phyloP scores from a whole-genome alignment of 2,329 filamentous ascomycete genomes.

The Exophiala dermatitidis region DNA sequence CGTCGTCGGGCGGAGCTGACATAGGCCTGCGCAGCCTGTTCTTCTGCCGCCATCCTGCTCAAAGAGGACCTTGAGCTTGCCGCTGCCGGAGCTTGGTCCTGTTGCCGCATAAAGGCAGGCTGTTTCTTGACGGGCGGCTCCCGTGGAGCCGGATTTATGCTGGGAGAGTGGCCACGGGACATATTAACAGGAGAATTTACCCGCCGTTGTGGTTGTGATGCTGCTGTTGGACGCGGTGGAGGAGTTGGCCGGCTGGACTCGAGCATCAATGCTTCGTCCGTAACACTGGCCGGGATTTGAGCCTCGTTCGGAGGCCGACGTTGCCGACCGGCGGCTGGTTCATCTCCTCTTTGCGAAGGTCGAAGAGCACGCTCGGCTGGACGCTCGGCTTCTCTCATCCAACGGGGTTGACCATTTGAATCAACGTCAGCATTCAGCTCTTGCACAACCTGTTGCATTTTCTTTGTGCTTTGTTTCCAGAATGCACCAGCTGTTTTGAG shows the following conservation, averaged over 20 bases:
- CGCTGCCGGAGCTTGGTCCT: slow-evolving; percentile 36
- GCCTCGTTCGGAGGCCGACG: slow-evolving; percentile 12
- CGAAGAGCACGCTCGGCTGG: slow-evolving; percentile 25
- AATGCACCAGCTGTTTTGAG: slow-evolving; percentile 91
- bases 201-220: slow-evolving; percentile 17
- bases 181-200: slow-evolving; percentile 18
- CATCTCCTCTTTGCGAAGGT: slow-evolving; percentile 17
- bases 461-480: slow-evolving; percentile 92
- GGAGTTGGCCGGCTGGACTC: slow-evolving; percentile 59
- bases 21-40: slow-evolving; percentile 75
- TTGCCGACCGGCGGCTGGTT: slow-evolving; percentile 17
- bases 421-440: slow-evolving; percentile 66
- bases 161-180: slow-evolving; percentile 45
- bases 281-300: slow-evolving; percentile 21
- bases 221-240: slow-evolving; percentile 30
- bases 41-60: slow-evolving; percentile 65
- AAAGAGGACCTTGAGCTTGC: slow-evolving; percentile 55
- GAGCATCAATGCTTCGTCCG: slow-evolving; percentile 63
- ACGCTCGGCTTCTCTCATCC: slow-evolving; percentile 70
- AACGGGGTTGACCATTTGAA: slow-evolving; percentile 79
- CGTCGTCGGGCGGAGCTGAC: slow-evolving; percentile 78
- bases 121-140: slow-evolving; percentile 35
- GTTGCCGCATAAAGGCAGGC: slow-evolving; percentile 54
- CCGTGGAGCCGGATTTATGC: slow-evolving; percentile 39
- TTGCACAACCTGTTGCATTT: slow-evolving; percentile 81